Conservation (phyloP, 352 stramenopile genomes). For the Pythium pyrilobum region DNA sequence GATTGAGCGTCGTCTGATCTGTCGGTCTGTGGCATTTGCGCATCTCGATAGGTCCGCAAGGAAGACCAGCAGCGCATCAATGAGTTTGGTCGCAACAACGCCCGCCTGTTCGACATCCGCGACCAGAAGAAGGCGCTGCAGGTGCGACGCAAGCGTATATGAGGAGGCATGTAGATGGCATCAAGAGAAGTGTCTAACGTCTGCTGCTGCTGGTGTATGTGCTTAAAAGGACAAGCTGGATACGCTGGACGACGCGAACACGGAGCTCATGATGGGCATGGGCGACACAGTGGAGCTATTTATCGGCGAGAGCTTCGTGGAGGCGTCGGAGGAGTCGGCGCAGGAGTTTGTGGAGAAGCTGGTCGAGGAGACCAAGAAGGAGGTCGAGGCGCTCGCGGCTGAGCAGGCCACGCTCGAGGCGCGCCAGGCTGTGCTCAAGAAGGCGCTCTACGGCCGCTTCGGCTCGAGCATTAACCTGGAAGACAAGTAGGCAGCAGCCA, state of each 20-base stretch:
- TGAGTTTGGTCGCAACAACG: constrained; percentile 97
- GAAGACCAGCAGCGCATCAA: constrained; percentile 98
- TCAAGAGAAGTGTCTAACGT: too few relatives aligned
- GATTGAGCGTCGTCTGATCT: background rate
- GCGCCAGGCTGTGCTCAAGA: constrained; percentile 92
- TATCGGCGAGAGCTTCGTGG: constrained; percentile 95
- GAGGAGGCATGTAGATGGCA: too few relatives aligned
- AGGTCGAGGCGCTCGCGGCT: constrained; percentile 75
- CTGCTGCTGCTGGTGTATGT: background rate
- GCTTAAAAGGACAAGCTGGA: constrained; percentile 89
- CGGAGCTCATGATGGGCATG: constrained; percentile 96
- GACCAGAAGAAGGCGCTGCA: constrained; percentile 89
- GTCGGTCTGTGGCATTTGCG: background rate
- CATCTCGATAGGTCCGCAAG: constrained; percentile 79
- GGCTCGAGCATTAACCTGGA: constrained; percentile 97
- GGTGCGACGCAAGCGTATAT: constrained; percentile 26
- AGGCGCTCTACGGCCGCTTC: constrained; percentile 94
- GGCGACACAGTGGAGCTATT: constrained; percentile 86
- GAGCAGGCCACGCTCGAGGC: constrained; percentile 88
- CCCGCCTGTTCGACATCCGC: constrained; percentile 89
- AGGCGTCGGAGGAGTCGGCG: constrained; percentile 91
- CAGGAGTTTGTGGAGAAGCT: constrained; percentile 92
- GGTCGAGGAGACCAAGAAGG: constrained; percentile 74
- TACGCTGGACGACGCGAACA: constrained; percentile 95
- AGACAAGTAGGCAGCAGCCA: constrained; percentile 60